Base-by-base conservation (phyloP, 129 eudicot species). In the Escallonia rubra region DNA sequence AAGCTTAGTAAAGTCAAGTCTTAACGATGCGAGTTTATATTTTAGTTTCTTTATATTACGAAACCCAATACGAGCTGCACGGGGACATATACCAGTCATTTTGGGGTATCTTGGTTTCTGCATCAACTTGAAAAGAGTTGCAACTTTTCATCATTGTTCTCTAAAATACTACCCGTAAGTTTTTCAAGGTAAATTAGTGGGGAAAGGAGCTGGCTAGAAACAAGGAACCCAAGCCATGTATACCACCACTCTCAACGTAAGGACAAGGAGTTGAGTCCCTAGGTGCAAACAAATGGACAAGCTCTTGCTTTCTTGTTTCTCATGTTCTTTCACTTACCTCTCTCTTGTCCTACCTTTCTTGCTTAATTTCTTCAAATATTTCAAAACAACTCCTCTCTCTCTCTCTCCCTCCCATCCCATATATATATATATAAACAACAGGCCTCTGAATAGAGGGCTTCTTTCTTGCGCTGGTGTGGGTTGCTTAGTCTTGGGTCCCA, bases 211-310 rank as follows among this genome's bases (percentile, higher is more conserved):
- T 43, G 66, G 76, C 46, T 65, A 76, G 60, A 79, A 75, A 72
- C 86, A 75, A 76, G 85, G 82, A 76, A 70, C 75, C 66, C 66
- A 61, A 61, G 66, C 76, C 82, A 78, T 70, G 56, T 41, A n/a
- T 48, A 68, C 70, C 56, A 68, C 48, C 52, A 69, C 34, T 23
- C 61, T 49, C 41, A 7, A 64, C 67, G 76, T 71, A 64, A 64
- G 41, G 74, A 84, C 76, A 76, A 68, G 41, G 42, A 73, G 44
- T 64, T 34, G 75, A 6, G 63, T 77, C 34, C 63, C 76, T 77
- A 61, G 76, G 75, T 71, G 41, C 59, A 70, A 71, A 74, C 81
- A 80, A 77, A 58, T 67, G 65, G 83, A 75, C 90, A 80, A 72
- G 77, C 75, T 67, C 83, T 77, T 78, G 14, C 65, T 68, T 74